Conservation (phyloP, 2,329 filamentous ascomycete genomes). For the Neofusicoccum parvum region DNA sequence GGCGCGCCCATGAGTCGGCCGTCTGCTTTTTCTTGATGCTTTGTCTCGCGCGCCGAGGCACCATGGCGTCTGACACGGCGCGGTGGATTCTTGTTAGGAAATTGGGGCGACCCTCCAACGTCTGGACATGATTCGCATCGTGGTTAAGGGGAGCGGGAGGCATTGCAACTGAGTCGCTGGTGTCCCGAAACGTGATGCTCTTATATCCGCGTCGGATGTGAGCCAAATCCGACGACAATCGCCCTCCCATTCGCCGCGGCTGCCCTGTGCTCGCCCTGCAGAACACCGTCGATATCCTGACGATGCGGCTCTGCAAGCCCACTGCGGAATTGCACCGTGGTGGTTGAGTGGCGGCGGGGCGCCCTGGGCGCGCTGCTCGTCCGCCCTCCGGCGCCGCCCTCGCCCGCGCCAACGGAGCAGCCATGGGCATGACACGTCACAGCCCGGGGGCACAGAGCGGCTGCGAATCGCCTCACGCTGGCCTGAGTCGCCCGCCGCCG, state of each 20-base stretch:
- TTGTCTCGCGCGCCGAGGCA: background rate
- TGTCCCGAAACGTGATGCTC: background rate
- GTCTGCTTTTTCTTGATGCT: background rate
- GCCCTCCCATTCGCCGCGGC: background rate
- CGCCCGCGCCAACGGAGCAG: background rate
- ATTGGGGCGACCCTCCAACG: background rate
- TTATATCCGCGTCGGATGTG: constrained; percentile 13
- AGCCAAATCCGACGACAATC: constrained; percentile 12
- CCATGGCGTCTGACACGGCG: background rate
- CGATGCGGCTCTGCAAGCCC: background rate
- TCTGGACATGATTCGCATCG: constrained; percentile 17
- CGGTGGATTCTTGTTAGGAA: background rate
- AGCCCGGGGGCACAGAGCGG: background rate
- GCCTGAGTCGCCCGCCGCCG: background rate
- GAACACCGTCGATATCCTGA: background rate
- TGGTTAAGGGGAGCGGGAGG: constrained; percentile 13
- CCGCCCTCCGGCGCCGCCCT: background rate
- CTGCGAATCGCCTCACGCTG: background rate
- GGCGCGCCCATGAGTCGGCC: background rate
- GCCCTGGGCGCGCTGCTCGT: background rate
- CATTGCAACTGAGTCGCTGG: constrained; percentile 12
- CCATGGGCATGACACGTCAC: constrained; percentile 13
- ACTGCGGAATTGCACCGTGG: background rate
- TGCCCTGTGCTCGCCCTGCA: too few species aligned
- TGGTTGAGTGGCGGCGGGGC: background rate